Conservation (phyloP, 176 grass and related monocot species). For the Dactylis glomerata region DNA sequence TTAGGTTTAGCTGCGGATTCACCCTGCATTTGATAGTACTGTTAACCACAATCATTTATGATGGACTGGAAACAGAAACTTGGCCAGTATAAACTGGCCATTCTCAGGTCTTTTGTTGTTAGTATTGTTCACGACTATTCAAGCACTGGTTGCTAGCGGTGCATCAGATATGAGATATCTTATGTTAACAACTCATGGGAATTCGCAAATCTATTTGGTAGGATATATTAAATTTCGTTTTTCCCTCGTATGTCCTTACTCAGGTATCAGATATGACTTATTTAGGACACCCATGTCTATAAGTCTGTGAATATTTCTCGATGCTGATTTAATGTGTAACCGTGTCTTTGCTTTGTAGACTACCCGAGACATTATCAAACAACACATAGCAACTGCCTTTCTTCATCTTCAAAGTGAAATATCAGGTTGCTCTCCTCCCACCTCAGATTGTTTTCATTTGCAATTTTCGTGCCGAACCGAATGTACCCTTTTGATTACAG, state of each 20-base stretch:
- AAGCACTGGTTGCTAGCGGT: constrained; percentile 13
- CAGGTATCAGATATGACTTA: no score
- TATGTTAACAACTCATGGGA: constrained; percentile 4
- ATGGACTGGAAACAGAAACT: constrained; percentile 12
- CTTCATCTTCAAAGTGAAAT: constrained; percentile 88
- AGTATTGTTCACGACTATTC: constrained; percentile 5
- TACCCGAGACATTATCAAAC: constrained; percentile 74
- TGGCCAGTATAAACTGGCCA: not conserved
- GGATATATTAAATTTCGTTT: constrained; percentile 16
- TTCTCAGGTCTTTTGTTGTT: constrained; percentile 16
- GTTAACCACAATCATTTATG: constrained; percentile 8
- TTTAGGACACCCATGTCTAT: constrained; percentile 7
- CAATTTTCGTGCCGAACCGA: constrained; percentile 16
- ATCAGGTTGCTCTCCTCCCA: constrained; percentile 57
- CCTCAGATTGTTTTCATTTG: constrained; percentile 20
- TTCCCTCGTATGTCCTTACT: not conserved
- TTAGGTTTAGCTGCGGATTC: not conserved
- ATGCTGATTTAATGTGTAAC: constrained; percentile 25
- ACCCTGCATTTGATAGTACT: not conserved
- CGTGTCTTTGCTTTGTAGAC: constrained; percentile 54
- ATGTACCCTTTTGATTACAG: not conserved
- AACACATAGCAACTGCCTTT: constrained; percentile 71
- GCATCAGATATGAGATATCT: constrained; percentile 4
- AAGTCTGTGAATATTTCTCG: constrained; percentile 9
- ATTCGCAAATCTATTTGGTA: constrained; percentile 1